Percentiles rank a stretch among this genome's conserved stretches.
Evolutionary conservation across 805 yeast species (phyloP).

Genomic region (Suhomyces kilbournensis): DNA sequence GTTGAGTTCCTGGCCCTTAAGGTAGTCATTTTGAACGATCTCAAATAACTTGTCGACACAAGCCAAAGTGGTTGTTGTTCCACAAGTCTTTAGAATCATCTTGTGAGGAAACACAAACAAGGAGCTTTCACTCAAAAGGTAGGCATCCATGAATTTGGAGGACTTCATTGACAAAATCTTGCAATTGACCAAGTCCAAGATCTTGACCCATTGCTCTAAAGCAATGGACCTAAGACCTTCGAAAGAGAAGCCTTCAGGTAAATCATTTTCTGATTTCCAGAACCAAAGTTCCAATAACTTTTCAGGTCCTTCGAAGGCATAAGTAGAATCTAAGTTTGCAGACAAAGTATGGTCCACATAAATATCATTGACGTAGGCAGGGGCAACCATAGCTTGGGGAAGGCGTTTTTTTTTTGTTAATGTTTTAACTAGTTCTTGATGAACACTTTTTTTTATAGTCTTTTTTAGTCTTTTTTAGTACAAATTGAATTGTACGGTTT

Average conservation of each 20-base stretch:
- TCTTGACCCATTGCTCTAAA: conserved; percentile 61
- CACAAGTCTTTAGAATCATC: conserved; percentile 88
- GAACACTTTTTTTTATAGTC: background rate
- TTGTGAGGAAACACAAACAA: conserved; percentile 86
- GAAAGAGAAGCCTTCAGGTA: conserved; percentile 33
- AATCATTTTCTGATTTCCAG: conserved; percentile 46
- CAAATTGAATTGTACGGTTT: conserved; percentile 3
- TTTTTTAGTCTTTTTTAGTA: background rate
- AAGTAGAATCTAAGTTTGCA: conserved; percentile 76
- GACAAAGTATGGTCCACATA: conserved; percentile 79
- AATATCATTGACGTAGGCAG: conserved; percentile 41
- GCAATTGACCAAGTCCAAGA: conserved; percentile 82
- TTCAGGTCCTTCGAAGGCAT: conserved; percentile 97
- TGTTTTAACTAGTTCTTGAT: background rate
- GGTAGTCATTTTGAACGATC: conserved; percentile 22
- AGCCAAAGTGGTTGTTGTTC: conserved; percentile 86
- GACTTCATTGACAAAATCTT: conserved; percentile 80
- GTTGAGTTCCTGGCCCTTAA: conserved; percentile 22
- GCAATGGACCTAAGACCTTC: conserved; percentile 65
- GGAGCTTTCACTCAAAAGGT: conserved; percentile 83
- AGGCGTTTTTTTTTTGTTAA: background rate
- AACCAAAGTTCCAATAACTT: conserved; percentile 90
- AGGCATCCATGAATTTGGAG: conserved; percentile 69
- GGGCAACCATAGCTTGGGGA: conserved; percentile 36
- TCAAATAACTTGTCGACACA: conserved; percentile 68